These are phyloP conservation scores for Carex arenaria DNA, from an alignment of 202 grass and related monocot genomes.

Conservation along the genomic window DNA sequence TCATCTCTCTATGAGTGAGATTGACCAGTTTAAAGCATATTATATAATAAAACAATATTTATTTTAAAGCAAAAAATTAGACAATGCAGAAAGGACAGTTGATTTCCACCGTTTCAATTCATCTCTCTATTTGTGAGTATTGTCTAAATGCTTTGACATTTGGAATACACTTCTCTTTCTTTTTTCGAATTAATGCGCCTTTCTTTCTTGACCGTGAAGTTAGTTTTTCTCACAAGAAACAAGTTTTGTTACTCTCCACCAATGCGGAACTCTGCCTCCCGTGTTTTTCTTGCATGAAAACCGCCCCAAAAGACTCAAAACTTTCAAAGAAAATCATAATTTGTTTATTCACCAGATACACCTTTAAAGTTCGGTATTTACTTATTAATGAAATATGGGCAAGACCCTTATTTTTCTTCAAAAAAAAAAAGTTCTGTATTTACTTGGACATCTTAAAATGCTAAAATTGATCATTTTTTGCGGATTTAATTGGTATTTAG, in stretches of 20 bases:
- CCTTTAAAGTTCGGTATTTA: neutral
- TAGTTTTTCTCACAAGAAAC: conserved; percentile 5
- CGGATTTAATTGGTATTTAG: too few species aligned
- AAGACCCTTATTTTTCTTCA: too few species aligned
- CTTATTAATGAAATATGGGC: too few species aligned
- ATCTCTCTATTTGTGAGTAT: neutral
- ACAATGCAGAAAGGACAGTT: neutral
- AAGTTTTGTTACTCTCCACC: neutral
- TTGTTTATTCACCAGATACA: neutral
- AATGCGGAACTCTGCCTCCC: conserved; percentile 19
- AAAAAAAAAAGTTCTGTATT: neutral
- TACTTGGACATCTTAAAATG: neutral
- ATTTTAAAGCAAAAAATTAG: neutral
- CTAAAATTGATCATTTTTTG: too few species aligned
- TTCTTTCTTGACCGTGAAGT: conserved; percentile 37
- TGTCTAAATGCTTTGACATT: conserved; percentile 18
- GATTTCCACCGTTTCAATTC: neutral
- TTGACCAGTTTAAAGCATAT: neutral
- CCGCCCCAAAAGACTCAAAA: conserved; percentile 32
- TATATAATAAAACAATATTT: neutral
- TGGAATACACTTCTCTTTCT: neutral
- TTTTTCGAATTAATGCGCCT: conserved; percentile 2
- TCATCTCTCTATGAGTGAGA: neutral
- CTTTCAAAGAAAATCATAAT: conserved; percentile 1
- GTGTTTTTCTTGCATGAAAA: conserved; percentile 19